Base-by-base conservation (phyloP, 2,329 filamentous ascomycete genomes). In the Chaetomiaceae sp. region DNA sequence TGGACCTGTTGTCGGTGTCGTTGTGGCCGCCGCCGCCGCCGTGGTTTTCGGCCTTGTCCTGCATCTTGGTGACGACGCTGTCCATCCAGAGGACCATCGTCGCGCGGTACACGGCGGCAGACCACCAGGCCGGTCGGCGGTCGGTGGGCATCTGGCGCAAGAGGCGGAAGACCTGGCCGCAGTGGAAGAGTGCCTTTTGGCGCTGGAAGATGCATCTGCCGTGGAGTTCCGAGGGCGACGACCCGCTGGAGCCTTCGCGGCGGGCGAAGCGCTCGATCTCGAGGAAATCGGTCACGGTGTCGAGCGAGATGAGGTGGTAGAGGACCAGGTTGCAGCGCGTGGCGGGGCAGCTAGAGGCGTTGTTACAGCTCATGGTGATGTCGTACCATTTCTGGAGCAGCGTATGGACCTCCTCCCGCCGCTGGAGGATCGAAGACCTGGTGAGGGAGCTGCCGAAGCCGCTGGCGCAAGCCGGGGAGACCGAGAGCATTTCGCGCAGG, bases 301-400 rank as follows among this genome's bases (percentile, higher is more conserved):
- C 88, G 54, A 89, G 75, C 45, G 79, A 84, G 64, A 89, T 83
- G 38, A 89, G 75, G 61, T 89, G 85, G 66, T 85, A 88, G 56
- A 89, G 77, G 39, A 86, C 78, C 38, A 89, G 69, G 63, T 84
- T 87, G 58, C 81, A 83, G 61, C 79, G 79, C 63, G 81, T 86
- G 58, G 83, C 74, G 15, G 78, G 69, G 58, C 84, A 87, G 44
- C 71, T 68, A 1, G 79, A 76, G 62, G 71, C 68, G 63, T 81
- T 80, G 61, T 74, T 69, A 64, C 82, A 77, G 11, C 72, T 68
- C 55, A 80, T 76, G 34, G 81, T 80, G n/a, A 88, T 71, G 55
- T 82, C 77, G 66, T 85, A 85, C 85, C 85, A 89, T 53, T 79
- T 79, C 58, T 82, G 77, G 6, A 89, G 71, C 23, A 88, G 69